Conservation (phyloP, 192 early-diverging fungal genomes). For the Chytriomyces confervae region DNA sequence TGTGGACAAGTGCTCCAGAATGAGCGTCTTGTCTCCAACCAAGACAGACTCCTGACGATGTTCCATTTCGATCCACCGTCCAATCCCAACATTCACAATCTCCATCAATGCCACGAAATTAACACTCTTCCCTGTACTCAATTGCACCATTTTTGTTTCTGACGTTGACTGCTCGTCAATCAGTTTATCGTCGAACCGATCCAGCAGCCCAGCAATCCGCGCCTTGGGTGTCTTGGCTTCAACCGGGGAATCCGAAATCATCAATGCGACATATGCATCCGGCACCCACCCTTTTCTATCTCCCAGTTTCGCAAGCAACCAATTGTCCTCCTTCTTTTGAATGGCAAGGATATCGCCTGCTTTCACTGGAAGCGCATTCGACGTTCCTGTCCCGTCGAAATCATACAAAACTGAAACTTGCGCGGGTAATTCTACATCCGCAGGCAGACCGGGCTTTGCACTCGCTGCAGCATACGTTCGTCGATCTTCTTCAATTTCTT, state of each 20-base stretch:
- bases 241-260: background rate
- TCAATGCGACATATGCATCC: constrained; percentile 17
- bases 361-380: background rate
- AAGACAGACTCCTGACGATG: constrained; percentile 13
- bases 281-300: constrained; percentile 28
- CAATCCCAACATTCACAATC: constrained; percentile 26
- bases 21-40: background rate
- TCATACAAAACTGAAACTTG: constrained; percentile 10
- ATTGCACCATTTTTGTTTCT: background rate
- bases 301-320: constrained; percentile 12
- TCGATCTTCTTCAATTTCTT: background rate
- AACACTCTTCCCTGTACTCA: constrained; percentile 6
- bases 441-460: background rate
- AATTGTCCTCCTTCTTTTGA: constrained; percentile 17
- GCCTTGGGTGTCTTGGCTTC: background rate
- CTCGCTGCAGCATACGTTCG: background rate
- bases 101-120: background rate
- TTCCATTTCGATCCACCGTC: constrained; percentile 26
- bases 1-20: constrained; percentile 10
- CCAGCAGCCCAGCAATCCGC: constrained; percentile 3
- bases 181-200: constrained; percentile 1
- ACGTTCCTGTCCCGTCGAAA: constrained; percentile 12
- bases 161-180: background rate
- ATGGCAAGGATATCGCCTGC: constrained; percentile 3
- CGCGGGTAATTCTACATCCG: constrained; percentile 5